Conservation (phyloP, 352 stramenopile genomes). For the Globisporangium barbulae region DNA sequence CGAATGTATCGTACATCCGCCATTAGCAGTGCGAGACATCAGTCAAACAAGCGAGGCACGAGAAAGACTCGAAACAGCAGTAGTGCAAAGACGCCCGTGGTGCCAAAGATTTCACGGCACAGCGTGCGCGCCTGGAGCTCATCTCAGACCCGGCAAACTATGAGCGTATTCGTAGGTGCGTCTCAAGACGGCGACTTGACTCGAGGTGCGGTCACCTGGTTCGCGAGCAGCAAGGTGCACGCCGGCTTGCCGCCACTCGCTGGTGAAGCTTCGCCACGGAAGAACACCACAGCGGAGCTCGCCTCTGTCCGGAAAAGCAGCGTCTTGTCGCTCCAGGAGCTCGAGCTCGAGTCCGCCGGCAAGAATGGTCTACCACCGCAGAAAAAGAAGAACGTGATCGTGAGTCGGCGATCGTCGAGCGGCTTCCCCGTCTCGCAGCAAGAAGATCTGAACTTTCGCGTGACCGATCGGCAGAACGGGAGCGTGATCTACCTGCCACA, state of each 20-base stretch:
- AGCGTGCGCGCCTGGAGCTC: too few relatives aligned
- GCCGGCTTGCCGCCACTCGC: background rate
- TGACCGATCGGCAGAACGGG: background rate
- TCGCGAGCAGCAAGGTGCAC: background rate
- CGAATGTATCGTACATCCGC: background rate
- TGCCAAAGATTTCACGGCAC: too few relatives aligned
- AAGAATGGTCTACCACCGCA: background rate
- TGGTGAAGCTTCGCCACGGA: background rate
- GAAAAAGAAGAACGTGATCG: too few relatives aligned
- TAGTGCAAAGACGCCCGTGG: too few relatives aligned
- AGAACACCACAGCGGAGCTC: background rate
- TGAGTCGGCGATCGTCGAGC: background rate
- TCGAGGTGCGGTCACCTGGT: too few relatives aligned
- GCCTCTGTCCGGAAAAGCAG: background rate
- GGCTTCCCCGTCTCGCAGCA: background rate
- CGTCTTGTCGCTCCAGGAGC: background rate
- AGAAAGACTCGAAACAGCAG: too few relatives aligned
- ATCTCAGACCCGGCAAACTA: background rate
- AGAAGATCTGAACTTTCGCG: background rate
- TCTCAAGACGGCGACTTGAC: background rate
- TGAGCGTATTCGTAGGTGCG: background rate
- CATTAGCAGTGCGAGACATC: background rate
- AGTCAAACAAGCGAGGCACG: background rate
- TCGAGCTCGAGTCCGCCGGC: background rate
- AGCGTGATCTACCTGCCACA: slow-evolving; percentile 1